phyloP scores from a whole-genome alignment of 208 protist species.

The Wallacemonas rigidus region DNA sequence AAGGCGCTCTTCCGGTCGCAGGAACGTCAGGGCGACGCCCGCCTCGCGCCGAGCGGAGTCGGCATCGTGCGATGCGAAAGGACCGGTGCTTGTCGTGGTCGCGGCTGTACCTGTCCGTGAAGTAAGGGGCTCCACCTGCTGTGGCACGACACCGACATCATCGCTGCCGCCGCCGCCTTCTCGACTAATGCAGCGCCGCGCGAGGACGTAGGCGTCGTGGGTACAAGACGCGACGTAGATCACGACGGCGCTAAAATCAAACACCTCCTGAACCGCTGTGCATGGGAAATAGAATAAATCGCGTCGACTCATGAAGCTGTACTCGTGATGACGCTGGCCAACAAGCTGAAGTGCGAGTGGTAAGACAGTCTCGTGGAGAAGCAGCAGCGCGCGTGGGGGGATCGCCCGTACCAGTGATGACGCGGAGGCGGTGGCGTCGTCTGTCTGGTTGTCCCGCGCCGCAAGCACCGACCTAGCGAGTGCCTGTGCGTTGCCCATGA shows the following conservation, averaged over 20 bases:
- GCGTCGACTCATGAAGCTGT: conserved; percentile 64
- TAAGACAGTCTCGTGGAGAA: conserved; percentile 67
- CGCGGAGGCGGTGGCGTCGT: neutral
- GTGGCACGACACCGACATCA: no score
- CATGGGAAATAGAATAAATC: conserved; percentile 71
- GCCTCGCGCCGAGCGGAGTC: no score
- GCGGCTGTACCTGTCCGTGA: no score
- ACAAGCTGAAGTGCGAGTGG: conserved; percentile 55
- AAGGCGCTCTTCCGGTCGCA: neutral
- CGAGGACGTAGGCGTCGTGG: conserved; percentile 27
- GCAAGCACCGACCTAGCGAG: neutral
- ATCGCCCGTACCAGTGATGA: neutral
- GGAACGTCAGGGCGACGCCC: neutral
- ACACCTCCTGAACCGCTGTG: conserved; percentile 44
- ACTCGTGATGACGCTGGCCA: conserved; percentile 51
- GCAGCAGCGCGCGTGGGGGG: conserved; percentile 25
- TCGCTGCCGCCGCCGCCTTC: neutral
- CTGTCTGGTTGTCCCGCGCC: no score
- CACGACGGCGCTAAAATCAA: conserved; percentile 71
- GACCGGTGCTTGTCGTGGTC: no score
- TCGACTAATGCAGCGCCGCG: neutral
- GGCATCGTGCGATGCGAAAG: no score
- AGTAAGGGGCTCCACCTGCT: no score
- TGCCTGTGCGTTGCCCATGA: neutral
- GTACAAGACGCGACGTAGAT: conserved; percentile 59